Base-by-base conservation (phyloP, 1,139 yeast species). In the Debaryomyces robertsiae region DNA sequence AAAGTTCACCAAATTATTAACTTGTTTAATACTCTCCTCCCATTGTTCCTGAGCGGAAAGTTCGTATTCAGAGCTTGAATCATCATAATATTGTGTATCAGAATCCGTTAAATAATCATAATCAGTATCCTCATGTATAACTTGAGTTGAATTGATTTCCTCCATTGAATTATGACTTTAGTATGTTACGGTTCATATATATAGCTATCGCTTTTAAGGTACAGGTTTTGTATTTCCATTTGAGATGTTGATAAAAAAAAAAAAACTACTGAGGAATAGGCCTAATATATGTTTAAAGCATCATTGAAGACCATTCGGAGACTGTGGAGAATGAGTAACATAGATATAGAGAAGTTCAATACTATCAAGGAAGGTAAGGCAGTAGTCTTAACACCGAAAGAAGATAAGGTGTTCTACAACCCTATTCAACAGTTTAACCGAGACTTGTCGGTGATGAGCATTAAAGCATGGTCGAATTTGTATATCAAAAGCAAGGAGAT, bases 391-490 rank as follows among this genome's bases (percentile, higher is more conserved):
- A 84, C 85, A 45, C 93, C 95, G 4, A 78, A 83, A 55, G 79
- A 80, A 53, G 84, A 84, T 45, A 84, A 83, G 52, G 98, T 93
- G 9, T 93, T 93, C 58, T 93, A 94, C 67, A 93, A 93, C 58
- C 98, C 95, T 4, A 87, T 93, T 45, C 99, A 93, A 63, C 98
- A 91, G 63, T 93, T 91, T 65, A 93, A 93, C 60, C 76, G 99
- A 53, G 99, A 93, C 60, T 67, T 93, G 40, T 86, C 96, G 47
- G 84, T 88, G 5, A 70, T 86, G 55, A 91, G 89, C 7, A 91
- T 93, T 48, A 77, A 82, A 44, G 95, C 98, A 1, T 93, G 95
- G 91, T 75, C 82, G 27, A 79, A 83, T 46, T 53, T 84, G 36
- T 79, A 77, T 46, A 40, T 62, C 55, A 47, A 49, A 36, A 39